Percentiles rank a stretch among this genome's conserved stretches.
phyloP scores from a whole-genome alignment of 2,329 filamentous ascomycete species.

The Colletotrichum higginsianum region DNA sequence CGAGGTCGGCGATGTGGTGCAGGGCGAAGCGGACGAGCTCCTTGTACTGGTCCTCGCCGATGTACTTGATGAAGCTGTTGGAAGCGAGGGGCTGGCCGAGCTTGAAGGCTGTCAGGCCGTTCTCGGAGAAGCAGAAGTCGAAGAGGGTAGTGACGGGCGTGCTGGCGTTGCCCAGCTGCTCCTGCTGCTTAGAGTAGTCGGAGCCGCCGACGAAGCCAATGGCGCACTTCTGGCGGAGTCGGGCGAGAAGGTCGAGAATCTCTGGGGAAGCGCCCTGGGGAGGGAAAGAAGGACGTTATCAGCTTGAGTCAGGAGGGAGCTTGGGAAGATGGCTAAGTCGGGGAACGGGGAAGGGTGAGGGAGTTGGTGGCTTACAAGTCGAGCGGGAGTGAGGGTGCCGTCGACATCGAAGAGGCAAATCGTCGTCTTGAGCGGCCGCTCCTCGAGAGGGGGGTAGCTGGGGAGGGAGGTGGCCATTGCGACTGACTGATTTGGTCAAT shows the following conservation, averaged over 20 bases:
- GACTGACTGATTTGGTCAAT: conserved; percentile 12
- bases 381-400: conserved; percentile 87
- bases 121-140: conserved; percentile 98
- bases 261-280: conserved; percentile 78
- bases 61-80: conserved; percentile 91
- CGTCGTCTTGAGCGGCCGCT: conserved; percentile 92
- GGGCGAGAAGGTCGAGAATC: conserved; percentile 85
- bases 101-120: conserved; percentile 93
- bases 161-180: conserved; percentile 83
- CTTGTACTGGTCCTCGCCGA: conserved; percentile 89
- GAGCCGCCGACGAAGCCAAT: conserved; percentile 95
- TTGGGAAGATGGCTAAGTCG: background rate
- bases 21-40: conserved; percentile 81
- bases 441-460: conserved; percentile 80
- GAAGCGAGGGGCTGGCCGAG: conserved; percentile 81
- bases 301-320: conserved; percentile 33
- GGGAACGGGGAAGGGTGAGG: background rate
- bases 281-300: conserved; percentile 32
- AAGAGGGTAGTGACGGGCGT: conserved; percentile 86
- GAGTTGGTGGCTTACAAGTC: conserved; percentile 70
- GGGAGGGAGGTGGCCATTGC: conserved; percentile 47
- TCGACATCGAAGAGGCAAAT: conserved; percentile 98
- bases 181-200: conserved; percentile 93
- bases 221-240: conserved; percentile 87
- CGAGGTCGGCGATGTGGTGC: conserved; percentile 87